Conservation (phyloP, 1,284 basidiomycete genomes). For the Boletus subluridellus region DNA sequence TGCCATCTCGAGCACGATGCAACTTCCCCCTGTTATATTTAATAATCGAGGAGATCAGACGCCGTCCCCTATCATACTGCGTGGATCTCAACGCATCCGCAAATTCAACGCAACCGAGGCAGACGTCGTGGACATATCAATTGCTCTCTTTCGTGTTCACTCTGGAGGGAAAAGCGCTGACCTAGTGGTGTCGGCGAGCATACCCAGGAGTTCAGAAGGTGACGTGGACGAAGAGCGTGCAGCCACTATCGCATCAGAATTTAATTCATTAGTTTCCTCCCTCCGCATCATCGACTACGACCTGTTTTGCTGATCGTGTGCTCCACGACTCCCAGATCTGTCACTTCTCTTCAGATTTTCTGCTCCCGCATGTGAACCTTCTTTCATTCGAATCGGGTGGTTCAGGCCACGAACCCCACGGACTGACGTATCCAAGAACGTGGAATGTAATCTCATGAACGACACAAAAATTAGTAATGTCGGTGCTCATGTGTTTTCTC, state of each 20-base stretch:
- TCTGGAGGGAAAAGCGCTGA: slow-evolving; percentile 60
- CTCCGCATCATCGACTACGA: slow-evolving; percentile 69
- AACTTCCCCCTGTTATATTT: slow-evolving; percentile 28
- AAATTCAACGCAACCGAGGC: slow-evolving; percentile 67
- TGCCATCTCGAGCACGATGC: slow-evolving; percentile 54
- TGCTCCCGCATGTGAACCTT: background rate
- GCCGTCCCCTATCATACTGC: slow-evolving; percentile 59
- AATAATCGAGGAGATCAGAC: slow-evolving; percentile 49
- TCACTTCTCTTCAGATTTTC: background rate
- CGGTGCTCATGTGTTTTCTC: slow-evolving; percentile 5
- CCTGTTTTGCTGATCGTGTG: slow-evolving; percentile 60
- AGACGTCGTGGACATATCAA: slow-evolving; percentile 71
- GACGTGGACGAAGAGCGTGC: slow-evolving; percentile 38
- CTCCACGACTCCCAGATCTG: background rate
- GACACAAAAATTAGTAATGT: background rate
- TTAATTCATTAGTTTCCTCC: slow-evolving; percentile 55
- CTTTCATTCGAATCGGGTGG: background rate
- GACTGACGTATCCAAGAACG: background rate
- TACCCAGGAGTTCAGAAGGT: slow-evolving; percentile 53
- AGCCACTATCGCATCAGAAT: slow-evolving; percentile 46
- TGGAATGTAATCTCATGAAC: slow-evolving; percentile 12
- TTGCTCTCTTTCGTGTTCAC: slow-evolving; percentile 78
- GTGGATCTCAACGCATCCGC: slow-evolving; percentile 65
- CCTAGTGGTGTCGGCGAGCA: slow-evolving; percentile 78
- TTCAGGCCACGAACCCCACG: background rate